These are phyloP conservation scores for Cercospora beticola DNA, from an alignment of 2,329 filamentous ascomycete species.

Conservation along the genomic window DNA sequence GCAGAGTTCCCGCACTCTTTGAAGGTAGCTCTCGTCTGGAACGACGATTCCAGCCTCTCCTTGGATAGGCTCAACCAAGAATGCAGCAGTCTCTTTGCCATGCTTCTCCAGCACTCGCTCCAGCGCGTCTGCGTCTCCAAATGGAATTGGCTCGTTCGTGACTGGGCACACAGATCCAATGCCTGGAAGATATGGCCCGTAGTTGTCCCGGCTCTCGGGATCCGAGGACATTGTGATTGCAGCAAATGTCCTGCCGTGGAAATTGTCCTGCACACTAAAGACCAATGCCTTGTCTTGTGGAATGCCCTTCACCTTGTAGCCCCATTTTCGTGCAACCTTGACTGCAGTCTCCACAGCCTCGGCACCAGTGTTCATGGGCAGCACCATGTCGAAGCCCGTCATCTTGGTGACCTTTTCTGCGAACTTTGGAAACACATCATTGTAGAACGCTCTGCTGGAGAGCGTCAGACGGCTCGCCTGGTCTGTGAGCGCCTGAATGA, in stretches of 20 bases:
- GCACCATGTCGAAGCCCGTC: slow-evolving; percentile 95
- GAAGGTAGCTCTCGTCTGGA: slow-evolving; percentile 84
- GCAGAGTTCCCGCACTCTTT: slow-evolving; percentile 77
- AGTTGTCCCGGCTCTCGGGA: slow-evolving; percentile 93
- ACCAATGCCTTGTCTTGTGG: slow-evolving; percentile 79
- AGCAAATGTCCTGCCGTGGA: slow-evolving; percentile 95
- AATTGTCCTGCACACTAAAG: slow-evolving; percentile 85
- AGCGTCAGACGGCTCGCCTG: slow-evolving; percentile 88
- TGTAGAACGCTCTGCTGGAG: slow-evolving; percentile 94
- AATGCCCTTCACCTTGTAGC: slow-evolving; percentile 93
- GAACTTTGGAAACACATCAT: slow-evolving; percentile 95
- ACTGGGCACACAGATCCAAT: slow-evolving; percentile 75
- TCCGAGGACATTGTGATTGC: slow-evolving; percentile 95
- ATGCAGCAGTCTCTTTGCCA: slow-evolving; percentile 82
- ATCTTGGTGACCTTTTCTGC: slow-evolving; percentile 85
- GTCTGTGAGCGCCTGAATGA: slow-evolving; percentile 84
- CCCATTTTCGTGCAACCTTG: slow-evolving; percentile 97
- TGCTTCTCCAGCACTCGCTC: slow-evolving; percentile 76
- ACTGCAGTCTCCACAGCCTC: slow-evolving; percentile 95
- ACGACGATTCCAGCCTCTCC: slow-evolving; percentile 97
- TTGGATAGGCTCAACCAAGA: slow-evolving; percentile 95
- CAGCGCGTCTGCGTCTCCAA: slow-evolving; percentile 80
- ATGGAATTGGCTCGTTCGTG: slow-evolving; percentile 75
- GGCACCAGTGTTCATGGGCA: slow-evolving; percentile 97
- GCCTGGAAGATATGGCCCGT: slow-evolving; percentile 90